Percentiles rank a stretch among this genome's conserved stretches.
These are phyloP conservation scores for Coccomyxa sp. DNA, from an alignment of 139 green algal species.

Conservation along the genomic window DNA sequence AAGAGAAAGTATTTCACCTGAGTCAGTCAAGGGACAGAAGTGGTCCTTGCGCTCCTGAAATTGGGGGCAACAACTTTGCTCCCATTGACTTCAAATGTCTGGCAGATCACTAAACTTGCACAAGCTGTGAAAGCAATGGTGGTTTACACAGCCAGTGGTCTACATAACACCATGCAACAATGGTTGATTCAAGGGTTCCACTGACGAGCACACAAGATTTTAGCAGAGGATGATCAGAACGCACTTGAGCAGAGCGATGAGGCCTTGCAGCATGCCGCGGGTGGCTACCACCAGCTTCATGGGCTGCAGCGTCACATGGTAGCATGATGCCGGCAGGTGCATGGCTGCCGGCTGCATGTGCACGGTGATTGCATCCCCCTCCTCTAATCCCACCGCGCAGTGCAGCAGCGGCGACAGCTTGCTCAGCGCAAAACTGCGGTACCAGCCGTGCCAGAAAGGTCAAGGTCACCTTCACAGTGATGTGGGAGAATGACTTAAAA, in stretches of 20 bases:
- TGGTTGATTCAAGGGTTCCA: no score
- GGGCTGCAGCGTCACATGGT: constrained; percentile 14
- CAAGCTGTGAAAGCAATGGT: no score
- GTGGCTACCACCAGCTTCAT: constrained; percentile 16
- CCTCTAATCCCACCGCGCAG: constrained; percentile 3
- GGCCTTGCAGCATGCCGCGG: constrained; percentile 1
- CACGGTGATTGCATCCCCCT: constrained; percentile 1
- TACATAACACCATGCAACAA: no score
- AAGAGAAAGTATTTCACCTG: no score
- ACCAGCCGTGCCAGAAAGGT: neutral
- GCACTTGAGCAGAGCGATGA: constrained; percentile 15
- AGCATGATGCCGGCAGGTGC: constrained; percentile 11
- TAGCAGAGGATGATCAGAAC: neutral
- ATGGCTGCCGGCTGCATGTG: neutral
- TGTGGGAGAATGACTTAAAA: neutral
- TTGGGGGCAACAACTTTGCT: no score
- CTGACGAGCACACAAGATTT: no score
- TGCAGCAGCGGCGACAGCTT: constrained; percentile 9
- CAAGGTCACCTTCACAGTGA: neutral
- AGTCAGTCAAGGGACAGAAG: no score
- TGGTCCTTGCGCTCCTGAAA: no score
- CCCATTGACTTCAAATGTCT: no score
- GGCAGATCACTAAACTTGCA: no score
- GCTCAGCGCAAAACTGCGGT: constrained; percentile 3
- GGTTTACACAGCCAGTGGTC: no score